Percentiles rank a stretch among this genome's conserved stretches.
Conservation (phyloP, 805 yeast species). For the Candida palmyrensis region DNA sequence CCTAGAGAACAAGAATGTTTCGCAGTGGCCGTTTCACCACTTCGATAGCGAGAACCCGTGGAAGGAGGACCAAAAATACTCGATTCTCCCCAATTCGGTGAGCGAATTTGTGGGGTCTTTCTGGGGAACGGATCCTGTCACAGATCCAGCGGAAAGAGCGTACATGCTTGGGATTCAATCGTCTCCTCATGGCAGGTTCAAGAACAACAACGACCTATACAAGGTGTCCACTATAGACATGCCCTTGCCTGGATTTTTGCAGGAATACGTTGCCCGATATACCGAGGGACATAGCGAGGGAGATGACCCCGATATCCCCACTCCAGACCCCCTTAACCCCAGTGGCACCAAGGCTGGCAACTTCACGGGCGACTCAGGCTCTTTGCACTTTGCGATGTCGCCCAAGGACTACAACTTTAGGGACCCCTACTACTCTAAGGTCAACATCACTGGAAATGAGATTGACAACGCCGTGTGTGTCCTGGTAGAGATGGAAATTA, state of each 20-base stretch:
- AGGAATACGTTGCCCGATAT: slow-evolving; percentile 23
- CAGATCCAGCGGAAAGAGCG: slow-evolving; percentile 10
- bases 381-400: slow-evolving; percentile 17
- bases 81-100: slow-evolving; percentile 57
- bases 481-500: slow-evolving; percentile 20
- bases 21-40: slow-evolving; percentile 56
- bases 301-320: slow-evolving; percentile 17
- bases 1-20: slow-evolving; percentile 35
- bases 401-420: slow-evolving; percentile 19
- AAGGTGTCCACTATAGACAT: too few species aligned
- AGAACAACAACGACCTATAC: too few species aligned
- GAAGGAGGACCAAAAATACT: slow-evolving; percentile 44
- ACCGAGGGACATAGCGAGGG: slow-evolving; percentile 22
- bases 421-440: slow-evolving; percentile 13
- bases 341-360: too few species aligned
- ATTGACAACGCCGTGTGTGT: slow-evolving; percentile 32
- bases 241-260: slow-evolving; percentile 24
- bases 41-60: slow-evolving; percentile 37
- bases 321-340: slow-evolving; percentile 10
- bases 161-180: too few species aligned
- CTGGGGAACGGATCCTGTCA: slow-evolving; percentile 40
- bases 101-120: slow-evolving; percentile 42
- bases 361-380: slow-evolving; percentile 20
- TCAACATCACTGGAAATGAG: slow-evolving; percentile 9
- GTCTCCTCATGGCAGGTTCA: too few species aligned